Evolutionary conservation across 768 basidiomycete species (phyloP), one percentile per base, ranked within the genome.

Genomic region (Amanita molliuscula): DNA sequence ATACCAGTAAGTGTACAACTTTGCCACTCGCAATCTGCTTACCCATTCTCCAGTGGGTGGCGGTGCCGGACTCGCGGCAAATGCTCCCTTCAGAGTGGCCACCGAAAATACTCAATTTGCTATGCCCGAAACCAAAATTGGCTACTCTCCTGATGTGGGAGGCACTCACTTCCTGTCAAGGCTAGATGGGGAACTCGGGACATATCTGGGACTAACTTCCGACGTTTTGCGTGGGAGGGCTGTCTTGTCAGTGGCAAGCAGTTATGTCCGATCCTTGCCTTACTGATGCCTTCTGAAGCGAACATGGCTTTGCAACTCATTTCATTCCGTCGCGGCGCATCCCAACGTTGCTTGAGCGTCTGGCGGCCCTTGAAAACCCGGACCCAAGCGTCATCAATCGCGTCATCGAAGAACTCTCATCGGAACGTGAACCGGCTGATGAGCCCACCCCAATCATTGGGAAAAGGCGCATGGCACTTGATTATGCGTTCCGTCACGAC

Each of bases 111-210:
- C 94, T 0, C 52, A 77, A 1, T 88, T 97, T 62, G 85, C 92
- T 5, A 98, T 98, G 96, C 96, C 96, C 13, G 96, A 99, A 70
- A 92, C 88, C 10, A 88, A 86, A 59, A 92, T 93, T 58, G 88
- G 86, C 38, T 91, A 88, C 61, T 81, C 70, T 55, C 94, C 95
- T 25, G 95, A 99, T 65, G 94, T 99, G 21, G 96, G 96, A 16
- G 86, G 84, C 25, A 92, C 79, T 58, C 88, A 80, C 68, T 94
- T 92, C 71, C 70, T 99, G 44, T 83, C 92, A 33, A 79, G 84
- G 55, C 67, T 97, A 53, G 96, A 99, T 60, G 96, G 96, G 9
- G 74, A 91, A 56, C 61, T 98, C 40, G 96, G 96, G 36, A 86
- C 91, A n/a, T 99, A 95, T 69, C 79, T 98, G 37, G 90, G 82